A percentile compares a stretch with the other conserved stretches of the same genome.
Evolutionary conservation across 2,329 filamentous ascomycete genomes (phyloP).

Genomic region (Pyrenophora teres): DNA sequence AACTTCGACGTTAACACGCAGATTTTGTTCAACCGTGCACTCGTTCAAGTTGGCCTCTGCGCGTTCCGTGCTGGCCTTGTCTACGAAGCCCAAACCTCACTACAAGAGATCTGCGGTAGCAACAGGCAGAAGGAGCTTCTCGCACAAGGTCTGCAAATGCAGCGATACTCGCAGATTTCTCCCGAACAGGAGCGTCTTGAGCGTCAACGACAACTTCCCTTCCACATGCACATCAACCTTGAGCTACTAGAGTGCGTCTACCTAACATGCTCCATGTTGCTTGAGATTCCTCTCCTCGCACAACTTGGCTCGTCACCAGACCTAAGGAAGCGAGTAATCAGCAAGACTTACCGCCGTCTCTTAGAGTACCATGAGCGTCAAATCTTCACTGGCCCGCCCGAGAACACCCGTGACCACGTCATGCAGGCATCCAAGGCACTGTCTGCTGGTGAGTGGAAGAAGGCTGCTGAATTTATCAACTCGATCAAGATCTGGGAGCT

Average conservation of each 20-base stretch:
- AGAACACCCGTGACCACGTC: slow-evolving; percentile 98
- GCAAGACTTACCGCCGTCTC: slow-evolving; percentile 99
- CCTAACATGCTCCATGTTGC: slow-evolving; percentile 97
- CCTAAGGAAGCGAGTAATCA: slow-evolving; percentile 96
- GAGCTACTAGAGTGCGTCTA: slow-evolving; percentile 98
- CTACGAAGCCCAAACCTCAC: slow-evolving; percentile 95
- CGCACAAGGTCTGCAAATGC: slow-evolving; percentile 97
- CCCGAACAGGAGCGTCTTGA: slow-evolving; percentile 97
- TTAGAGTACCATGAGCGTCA: slow-evolving; percentile 99
- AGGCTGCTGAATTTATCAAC: slow-evolving; percentile 89
- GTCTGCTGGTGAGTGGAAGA: slow-evolving; percentile 98
- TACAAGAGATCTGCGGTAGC: slow-evolving; percentile 97
- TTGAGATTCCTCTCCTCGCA: slow-evolving; percentile 95
- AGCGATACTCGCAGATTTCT: slow-evolving; percentile 93
- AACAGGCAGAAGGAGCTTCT: slow-evolving; percentile 97
- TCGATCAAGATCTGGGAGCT: slow-evolving; percentile 99
- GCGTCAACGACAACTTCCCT: slow-evolving; percentile 94
- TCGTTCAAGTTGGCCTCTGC: slow-evolving; percentile 97
- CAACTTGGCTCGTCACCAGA: slow-evolving; percentile 97
- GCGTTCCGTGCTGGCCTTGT: slow-evolving; percentile 96
- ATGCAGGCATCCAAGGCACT: slow-evolving; percentile 99
- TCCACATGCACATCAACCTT: slow-evolving; percentile 99
- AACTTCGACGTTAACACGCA: slow-evolving; percentile 97
- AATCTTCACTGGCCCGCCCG: slow-evolving; percentile 96
- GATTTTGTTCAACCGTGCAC: slow-evolving; percentile 97